Percentiles rank a stretch among this genome's conserved stretches.
Evolutionary conservation across 2,329 filamentous ascomycete species (phyloP).

Genomic region (Fusarium udum): DNA sequence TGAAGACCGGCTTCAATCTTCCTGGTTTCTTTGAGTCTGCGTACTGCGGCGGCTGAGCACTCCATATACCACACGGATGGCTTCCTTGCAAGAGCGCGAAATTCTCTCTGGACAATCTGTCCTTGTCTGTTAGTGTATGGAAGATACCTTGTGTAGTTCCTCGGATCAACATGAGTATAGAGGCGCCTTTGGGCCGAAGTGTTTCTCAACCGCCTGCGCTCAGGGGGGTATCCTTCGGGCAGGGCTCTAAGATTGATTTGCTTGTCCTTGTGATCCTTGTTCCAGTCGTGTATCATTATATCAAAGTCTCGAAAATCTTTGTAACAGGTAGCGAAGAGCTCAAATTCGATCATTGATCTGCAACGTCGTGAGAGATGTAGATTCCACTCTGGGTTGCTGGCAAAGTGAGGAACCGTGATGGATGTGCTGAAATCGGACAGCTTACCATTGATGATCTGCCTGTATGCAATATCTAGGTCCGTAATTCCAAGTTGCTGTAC

Average conservation of each 20-base stretch:
- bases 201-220: not conserved
- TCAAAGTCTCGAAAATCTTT: not conserved
- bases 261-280: not conserved
- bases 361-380: not conserved
- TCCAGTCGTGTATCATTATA: not conserved
- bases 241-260: not conserved
- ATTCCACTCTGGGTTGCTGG: constrained; percentile 15
- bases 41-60: not conserved
- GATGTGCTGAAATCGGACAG: constrained; percentile 39
- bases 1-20: not conserved
- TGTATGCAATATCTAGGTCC: not conserved
- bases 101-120: not conserved
- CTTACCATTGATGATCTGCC: constrained; percentile 37
- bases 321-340: not conserved
- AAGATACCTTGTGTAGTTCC: not conserved
- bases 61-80: not conserved
- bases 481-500: not conserved
- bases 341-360: not conserved
- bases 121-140: not conserved
- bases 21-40: not conserved
- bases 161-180: not conserved
- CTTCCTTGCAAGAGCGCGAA: not conserved
- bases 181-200: not conserved
- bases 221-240: not conserved
- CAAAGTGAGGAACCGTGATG: constrained; percentile 40